phyloP scores from a whole-genome alignment of 495 filamentous ascomycete genomes.

The Neurospora tetraspora region DNA sequence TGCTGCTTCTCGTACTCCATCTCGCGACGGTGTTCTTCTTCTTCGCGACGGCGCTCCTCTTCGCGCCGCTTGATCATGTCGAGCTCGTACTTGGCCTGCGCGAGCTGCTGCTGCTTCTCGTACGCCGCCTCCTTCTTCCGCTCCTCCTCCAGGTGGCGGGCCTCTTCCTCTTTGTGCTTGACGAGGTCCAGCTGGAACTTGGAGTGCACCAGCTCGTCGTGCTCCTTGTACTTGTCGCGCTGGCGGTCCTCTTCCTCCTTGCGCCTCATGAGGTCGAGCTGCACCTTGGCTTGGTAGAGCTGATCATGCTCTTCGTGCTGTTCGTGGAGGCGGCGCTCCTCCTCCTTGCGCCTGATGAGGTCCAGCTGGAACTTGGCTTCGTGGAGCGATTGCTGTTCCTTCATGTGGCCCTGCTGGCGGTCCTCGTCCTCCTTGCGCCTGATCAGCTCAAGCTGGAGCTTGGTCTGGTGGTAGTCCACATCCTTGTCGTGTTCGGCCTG shows the following conservation, averaged over 20 bases:
- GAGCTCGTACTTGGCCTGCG: slow-evolving; percentile 26
- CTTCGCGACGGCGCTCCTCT: slow-evolving; percentile 13
- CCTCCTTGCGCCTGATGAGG: slow-evolving; percentile 21
- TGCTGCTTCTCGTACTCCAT: slow-evolving; percentile 17
- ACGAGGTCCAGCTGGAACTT: slow-evolving; percentile 9
- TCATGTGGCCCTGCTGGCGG: slow-evolving; percentile 15
- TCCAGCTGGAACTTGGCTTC: slow-evolving; percentile 17
- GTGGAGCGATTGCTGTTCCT: slow-evolving; percentile 20
- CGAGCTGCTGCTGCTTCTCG: slow-evolving; percentile 19
- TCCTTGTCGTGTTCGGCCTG: slow-evolving; percentile 4
- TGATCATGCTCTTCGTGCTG: slow-evolving; percentile 30
- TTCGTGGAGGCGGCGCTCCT: slow-evolving; percentile 30
- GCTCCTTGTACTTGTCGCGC: slow-evolving; percentile 26
- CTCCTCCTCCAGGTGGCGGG: slow-evolving; percentile 37
- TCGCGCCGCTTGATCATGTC: slow-evolving; percentile 29
- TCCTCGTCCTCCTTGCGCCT: slow-evolving; percentile 35
- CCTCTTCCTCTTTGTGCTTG: slow-evolving; percentile 20
- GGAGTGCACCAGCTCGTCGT: slow-evolving; percentile 44
- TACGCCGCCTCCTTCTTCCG: slow-evolving; percentile 38
- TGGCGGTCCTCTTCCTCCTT: slow-evolving; percentile 33
- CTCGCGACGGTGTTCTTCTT: slow-evolving; percentile 1
- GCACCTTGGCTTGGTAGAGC: slow-evolving; percentile 33
- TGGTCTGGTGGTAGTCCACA: slow-evolving; percentile 7
- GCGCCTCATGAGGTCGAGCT: slow-evolving; percentile 22
- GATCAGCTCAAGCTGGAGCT: slow-evolving; percentile 19